A percentile compares a stretch with the other conserved stretches of the same genome.
These are phyloP conservation scores for Calonectria honghensis DNA, from an alignment of 2,329 filamentous ascomycete genomes.

Conservation along the genomic window DNA sequence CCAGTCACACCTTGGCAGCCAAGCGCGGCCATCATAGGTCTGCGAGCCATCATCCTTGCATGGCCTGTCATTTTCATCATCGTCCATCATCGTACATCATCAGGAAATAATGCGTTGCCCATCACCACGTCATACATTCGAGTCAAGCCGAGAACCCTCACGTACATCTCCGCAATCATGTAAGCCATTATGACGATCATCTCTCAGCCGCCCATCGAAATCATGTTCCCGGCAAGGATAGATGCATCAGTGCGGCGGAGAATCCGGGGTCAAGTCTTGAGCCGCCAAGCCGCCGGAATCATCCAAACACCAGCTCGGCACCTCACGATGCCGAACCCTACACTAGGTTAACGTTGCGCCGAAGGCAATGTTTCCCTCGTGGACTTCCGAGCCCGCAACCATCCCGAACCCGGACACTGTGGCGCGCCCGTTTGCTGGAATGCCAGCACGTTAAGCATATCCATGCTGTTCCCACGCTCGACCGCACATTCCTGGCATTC, in stretches of 20 bases:
- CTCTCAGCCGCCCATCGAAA: slow-evolving; percentile 9
- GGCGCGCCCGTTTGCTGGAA: slow-evolving; percentile 27
- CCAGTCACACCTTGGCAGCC: not conserved
- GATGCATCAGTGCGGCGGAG: slow-evolving; percentile 9
- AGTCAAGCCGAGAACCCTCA: not conserved
- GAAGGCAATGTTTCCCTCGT: not conserved
- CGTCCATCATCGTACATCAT: not conserved
- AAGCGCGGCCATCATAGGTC: not conserved
- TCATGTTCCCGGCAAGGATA: slow-evolving; percentile 4
- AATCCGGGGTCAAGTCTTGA: not conserved
- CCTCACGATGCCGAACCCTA: slow-evolving; percentile 10
- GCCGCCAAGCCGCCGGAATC: not conserved
- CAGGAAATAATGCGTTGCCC: slow-evolving; percentile 1
- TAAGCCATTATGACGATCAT: slow-evolving; percentile 3
- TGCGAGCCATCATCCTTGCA: not conserved
- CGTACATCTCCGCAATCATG: slow-evolving; percentile 1
- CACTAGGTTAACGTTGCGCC: not conserved
- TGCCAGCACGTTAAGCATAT: slow-evolving; percentile 21
- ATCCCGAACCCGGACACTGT: slow-evolving; percentile 6
- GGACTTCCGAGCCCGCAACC: not conserved
- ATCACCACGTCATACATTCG: slow-evolving; percentile 1
- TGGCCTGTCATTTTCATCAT: not conserved
- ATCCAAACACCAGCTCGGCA: slow-evolving; percentile 16
- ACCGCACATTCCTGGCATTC: slow-evolving; percentile 14
- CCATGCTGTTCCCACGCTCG: slow-evolving; percentile 5